Base-by-base conservation (phyloP, 306 rosid species). In the Lathyrus sativus region DNA sequence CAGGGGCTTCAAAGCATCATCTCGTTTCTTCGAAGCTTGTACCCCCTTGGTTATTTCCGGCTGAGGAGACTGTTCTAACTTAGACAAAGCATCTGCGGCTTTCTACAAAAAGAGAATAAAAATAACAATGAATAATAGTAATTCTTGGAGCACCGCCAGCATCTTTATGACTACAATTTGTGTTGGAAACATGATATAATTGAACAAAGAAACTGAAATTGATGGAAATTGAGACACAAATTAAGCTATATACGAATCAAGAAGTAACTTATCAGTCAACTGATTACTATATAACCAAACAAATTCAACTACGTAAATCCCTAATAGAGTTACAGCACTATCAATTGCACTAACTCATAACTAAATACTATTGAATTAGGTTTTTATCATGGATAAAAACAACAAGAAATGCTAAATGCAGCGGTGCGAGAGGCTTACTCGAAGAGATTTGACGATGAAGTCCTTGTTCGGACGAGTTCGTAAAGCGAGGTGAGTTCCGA, bases 381-480 rank as follows among this genome's bases (percentile, higher is more conserved):
- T 22, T 22, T 22, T 56, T 1, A 9, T 31, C 14, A 1, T 6
- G 38, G 2, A 39, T 11, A 2, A 7, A 13, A 45, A 29, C 5
- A 45, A 29, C 2, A 62, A 62, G 7, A 12, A 46, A 38, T 17
- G 49, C 29, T 13, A n/a, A 29, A 57, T 29, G 63, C 11, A 57
- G 2, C 48, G 11, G 2, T 14, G 13, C 17, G 5, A 31, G 17
- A 79, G 0, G 44, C 79, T 72, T 84, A 90, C 97, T 19, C 76
- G 77, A 31, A 90, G 92, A 10, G 85, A 84, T 85, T 93, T 90
- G 76, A 88, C 79, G 15, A 90, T 62, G 86, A 54, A 78, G 68
- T 88, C 99, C 75, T 93, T 93, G 73, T 65, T 74, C 2, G 89
- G 83, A 62, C 90, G 96, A 72, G 79, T 76, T 65, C 74, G 87